Evolutionary conservation across 164 flowering plant species (phyloP).

Genomic region (Kingdonia uniflora): DNA sequence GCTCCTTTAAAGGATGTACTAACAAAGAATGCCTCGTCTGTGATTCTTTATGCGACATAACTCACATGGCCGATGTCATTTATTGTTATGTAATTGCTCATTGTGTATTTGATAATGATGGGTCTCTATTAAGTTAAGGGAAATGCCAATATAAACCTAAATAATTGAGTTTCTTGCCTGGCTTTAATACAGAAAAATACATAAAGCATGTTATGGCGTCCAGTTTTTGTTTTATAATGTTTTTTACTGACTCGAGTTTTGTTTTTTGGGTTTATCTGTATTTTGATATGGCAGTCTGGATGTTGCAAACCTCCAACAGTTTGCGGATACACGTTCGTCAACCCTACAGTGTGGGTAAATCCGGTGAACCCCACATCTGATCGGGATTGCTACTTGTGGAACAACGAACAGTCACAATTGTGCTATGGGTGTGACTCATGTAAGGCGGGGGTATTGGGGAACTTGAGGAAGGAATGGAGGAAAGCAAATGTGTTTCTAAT

Average conservation of each 20-base stretch:
- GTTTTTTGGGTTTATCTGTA: not conserved
- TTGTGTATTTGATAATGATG: no score
- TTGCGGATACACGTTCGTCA: constrained; percentile 70
- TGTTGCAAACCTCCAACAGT: constrained; percentile 91
- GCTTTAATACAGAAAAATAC: no score
- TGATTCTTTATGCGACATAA: no score
- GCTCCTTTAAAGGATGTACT: no score
- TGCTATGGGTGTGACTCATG: constrained; percentile 83
- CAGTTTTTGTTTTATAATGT: not conserved
- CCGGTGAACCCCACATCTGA: constrained; percentile 51
- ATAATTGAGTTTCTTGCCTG: constrained; percentile 1
- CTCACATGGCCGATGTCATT: no score
- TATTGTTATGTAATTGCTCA: no score
- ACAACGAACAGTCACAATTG: constrained; percentile 58
- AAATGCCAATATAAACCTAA: not conserved
- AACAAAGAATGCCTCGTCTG: no score
- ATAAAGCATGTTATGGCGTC: not conserved
- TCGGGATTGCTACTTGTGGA: constrained; percentile 74
- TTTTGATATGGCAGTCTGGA: constrained; percentile 53
- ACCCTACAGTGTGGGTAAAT: constrained; percentile 73
- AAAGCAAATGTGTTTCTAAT: constrained; percentile 63
- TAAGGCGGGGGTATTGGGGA: constrained; percentile 81
- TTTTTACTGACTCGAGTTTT: not conserved
- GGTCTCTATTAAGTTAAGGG: no score
- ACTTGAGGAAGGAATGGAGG: constrained; percentile 82